These are phyloP conservation scores for Mrakia frigida DNA, from an alignment of 768 basidiomycete species.

Conservation along the genomic window DNA sequence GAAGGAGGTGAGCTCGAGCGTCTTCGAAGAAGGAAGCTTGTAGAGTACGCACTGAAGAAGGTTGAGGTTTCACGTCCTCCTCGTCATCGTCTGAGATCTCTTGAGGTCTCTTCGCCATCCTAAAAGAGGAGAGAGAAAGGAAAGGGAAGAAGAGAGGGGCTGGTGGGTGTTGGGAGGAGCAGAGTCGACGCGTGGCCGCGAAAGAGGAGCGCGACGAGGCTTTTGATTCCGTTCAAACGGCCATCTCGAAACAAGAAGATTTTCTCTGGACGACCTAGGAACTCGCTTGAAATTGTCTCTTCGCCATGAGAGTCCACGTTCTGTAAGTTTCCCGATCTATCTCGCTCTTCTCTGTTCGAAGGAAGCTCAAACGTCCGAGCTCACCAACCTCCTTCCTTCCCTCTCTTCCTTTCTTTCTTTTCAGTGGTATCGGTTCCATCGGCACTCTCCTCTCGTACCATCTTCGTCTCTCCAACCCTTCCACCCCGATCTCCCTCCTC, in stretches of 20 bases:
- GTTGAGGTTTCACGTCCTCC: background rate
- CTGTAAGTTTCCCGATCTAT: background rate
- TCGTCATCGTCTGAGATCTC: background rate
- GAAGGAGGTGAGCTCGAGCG: background rate
- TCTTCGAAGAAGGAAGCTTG: background rate
- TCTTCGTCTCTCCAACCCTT: constrained; percentile 59
- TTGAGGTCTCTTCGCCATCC: constrained; percentile 10
- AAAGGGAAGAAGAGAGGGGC: background rate
- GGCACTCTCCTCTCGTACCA: constrained; percentile 77
- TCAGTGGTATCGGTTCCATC: constrained; percentile 77
- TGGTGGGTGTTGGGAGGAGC: background rate
- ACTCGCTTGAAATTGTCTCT: background rate
- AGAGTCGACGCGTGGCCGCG: background rate
- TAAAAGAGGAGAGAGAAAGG: background rate
- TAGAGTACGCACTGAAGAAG: background rate
- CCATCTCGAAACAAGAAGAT: too few relatives aligned
- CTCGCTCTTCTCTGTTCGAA: background rate
- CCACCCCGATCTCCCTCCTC: constrained; percentile 59
- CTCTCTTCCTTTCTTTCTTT: constrained; percentile 44
- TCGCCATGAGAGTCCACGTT: background rate
- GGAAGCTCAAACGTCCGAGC: background rate
- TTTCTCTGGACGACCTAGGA: too few relatives aligned
- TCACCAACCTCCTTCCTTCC: background rate
- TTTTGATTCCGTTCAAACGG: background rate
- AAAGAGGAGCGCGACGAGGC: background rate